phyloP scores from a whole-genome alignment of 2,329 filamentous ascomycete species.

The Seiridium cupressi region DNA sequence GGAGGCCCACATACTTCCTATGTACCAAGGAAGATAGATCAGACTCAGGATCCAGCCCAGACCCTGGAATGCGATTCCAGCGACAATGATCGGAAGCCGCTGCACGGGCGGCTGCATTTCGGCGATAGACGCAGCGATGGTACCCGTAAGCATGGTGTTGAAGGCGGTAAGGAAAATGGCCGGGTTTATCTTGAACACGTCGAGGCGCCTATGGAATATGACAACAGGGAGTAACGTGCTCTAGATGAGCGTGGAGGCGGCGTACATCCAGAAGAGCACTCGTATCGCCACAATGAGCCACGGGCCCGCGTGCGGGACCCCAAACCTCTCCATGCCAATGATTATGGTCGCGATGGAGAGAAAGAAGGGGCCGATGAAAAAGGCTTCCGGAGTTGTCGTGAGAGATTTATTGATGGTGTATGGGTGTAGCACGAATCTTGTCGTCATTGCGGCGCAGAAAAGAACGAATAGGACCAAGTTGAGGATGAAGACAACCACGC shows the following conservation, averaged over 20 bases:
- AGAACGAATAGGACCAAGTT: constrained; percentile 53
- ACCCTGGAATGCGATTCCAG: constrained; percentile 59
- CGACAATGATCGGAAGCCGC: constrained; percentile 53
- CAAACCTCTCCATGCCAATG: constrained; percentile 41
- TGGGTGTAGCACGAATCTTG: constrained; percentile 33
- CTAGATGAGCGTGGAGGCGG: constrained; percentile 47
- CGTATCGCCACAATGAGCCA: constrained; percentile 52
- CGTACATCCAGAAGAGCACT: constrained; percentile 63
- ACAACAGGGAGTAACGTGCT: constrained; percentile 57
- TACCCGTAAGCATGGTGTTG: constrained; percentile 62
- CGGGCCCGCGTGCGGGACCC: constrained; percentile 41
- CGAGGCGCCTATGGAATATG: constrained; percentile 49
- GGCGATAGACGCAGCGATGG: constrained; percentile 53
- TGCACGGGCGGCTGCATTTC: constrained; percentile 42
- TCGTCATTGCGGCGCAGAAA: constrained; percentile 43
- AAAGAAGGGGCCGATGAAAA: constrained; percentile 63
- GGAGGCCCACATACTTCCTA: constrained; percentile 55
- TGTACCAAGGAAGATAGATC: constrained; percentile 59
- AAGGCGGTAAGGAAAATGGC: constrained; percentile 63
- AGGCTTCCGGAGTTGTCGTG: constrained; percentile 50
- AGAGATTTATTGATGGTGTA: constrained; percentile 40
- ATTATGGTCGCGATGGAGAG: constrained; percentile 61
- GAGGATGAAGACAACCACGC: constrained; percentile 53
- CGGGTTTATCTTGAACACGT: constrained; percentile 53
- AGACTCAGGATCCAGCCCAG: constrained; percentile 57